phyloP scores from a whole-genome alignment of 148 eudicot genomes.

The Camellia lanceoleosa region DNA sequence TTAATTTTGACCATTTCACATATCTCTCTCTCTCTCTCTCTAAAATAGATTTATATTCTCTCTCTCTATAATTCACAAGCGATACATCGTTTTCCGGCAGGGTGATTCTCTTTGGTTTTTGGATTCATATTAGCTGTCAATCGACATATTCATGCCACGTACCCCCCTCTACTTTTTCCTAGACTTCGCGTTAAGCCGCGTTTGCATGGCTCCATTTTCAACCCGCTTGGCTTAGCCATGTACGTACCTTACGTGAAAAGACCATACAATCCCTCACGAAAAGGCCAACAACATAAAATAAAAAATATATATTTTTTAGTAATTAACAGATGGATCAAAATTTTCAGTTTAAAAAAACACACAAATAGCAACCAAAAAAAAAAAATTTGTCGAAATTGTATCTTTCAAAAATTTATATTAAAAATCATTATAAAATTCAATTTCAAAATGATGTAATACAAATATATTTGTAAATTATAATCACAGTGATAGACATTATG shows the following conservation, averaged over 20 bases:
- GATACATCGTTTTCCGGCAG: conserved; percentile 41
- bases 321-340: too few relatives aligned
- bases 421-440: too few relatives aligned
- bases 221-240: neutral
- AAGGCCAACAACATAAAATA: too few relatives aligned
- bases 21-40: neutral
- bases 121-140: conserved; percentile 50
- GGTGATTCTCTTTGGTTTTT: conserved; percentile 26
- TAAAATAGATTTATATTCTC: neutral
- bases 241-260: neutral
- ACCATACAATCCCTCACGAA: neutral
- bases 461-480: too few relatives aligned
- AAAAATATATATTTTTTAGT: too few relatives aligned
- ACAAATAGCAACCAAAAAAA: too few relatives aligned
- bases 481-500: too few relatives aligned
- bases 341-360: too few relatives aligned
- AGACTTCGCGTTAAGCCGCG: neutral
- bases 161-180: conserved; percentile 8
- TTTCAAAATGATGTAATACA: too few relatives aligned
- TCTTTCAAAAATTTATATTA: too few relatives aligned
- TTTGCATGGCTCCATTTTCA: conserved; percentile 5
- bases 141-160: conserved; percentile 31
- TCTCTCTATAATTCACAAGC: conserved; percentile 6
- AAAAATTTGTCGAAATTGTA: too few relatives aligned
- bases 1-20: neutral